These are phyloP conservation scores for Podila horticola DNA, from an alignment of 192 early-diverging fungal genomes.

Conservation along the genomic window DNA sequence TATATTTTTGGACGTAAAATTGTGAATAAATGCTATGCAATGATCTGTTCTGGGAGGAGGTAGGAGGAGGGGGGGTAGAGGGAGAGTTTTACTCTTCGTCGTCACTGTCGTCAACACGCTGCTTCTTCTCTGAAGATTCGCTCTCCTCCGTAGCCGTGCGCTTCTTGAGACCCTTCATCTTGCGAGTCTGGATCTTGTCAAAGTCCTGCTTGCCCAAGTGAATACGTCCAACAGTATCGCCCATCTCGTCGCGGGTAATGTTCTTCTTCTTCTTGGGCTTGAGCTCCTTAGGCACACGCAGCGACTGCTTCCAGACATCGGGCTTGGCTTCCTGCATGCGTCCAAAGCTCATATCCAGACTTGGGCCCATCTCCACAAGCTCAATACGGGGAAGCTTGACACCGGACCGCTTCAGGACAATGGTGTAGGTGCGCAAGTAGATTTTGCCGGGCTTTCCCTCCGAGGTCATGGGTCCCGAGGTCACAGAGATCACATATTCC, in stretches of 20 bases:
- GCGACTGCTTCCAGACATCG: constrained; percentile 87
- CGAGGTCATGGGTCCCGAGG: constrained; percentile 69
- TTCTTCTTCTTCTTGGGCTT: constrained; percentile 94
- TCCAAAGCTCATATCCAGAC: constrained; percentile 82
- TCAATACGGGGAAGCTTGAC: constrained; percentile 89
- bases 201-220: constrained; percentile 95
- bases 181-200: constrained; percentile 93
- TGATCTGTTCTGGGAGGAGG: background rate
- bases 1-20: background rate
- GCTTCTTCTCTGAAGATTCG: constrained; percentile 47
- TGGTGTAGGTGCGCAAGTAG: constrained; percentile 84
- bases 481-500: constrained; percentile 88
- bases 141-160: constrained; percentile 50
- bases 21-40: no score
- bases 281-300: constrained; percentile 87
- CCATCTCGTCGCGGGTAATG: constrained; percentile 86
- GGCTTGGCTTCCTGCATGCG: constrained; percentile 76
- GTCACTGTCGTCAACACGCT: constrained; percentile 49
- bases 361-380: constrained; percentile 93
- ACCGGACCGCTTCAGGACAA: constrained; percentile 89
- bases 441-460: constrained; percentile 73
- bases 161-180: constrained; percentile 97
- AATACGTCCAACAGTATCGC: constrained; percentile 90
- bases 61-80: background rate
- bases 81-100: constrained; percentile 45